phyloP scores from a whole-genome alignment of 2,329 filamentous ascomycete species.

The Exophiala sideris region DNA sequence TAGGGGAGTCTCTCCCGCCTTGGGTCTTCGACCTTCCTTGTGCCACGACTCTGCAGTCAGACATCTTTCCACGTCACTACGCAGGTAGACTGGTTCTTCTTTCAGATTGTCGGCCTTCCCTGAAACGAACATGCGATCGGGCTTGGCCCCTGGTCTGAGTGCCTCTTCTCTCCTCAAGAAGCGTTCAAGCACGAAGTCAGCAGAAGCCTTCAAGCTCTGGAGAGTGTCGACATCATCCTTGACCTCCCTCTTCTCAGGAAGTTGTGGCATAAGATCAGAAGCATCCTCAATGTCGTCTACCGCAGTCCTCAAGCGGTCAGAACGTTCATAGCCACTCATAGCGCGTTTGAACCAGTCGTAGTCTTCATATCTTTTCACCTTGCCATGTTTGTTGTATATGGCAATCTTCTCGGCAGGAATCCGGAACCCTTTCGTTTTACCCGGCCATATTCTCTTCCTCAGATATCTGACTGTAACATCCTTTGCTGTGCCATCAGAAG shows the following conservation, averaged over 20 bases:
- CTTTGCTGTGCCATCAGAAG: constrained; percentile 81
- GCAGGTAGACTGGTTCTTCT: constrained; percentile 75
- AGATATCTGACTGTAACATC: constrained; percentile 92
- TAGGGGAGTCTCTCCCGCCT: constrained; percentile 66
- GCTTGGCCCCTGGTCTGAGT: constrained; percentile 63
- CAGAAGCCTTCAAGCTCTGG: constrained; percentile 81
- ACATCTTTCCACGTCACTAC: constrained; percentile 76
- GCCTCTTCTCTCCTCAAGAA: constrained; percentile 93
- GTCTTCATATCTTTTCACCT: constrained; percentile 70
- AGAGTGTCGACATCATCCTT: constrained; percentile 77
- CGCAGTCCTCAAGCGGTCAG: constrained; percentile 56
- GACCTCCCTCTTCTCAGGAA: constrained; percentile 68
- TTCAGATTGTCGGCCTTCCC: constrained; percentile 70
- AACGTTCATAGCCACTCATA: constrained; percentile 68
- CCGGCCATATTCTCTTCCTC: constrained; percentile 75
- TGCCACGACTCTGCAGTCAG: constrained; percentile 97
- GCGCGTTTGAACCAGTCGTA: constrained; percentile 86
- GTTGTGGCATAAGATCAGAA: constrained; percentile 69
- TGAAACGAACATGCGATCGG: constrained; percentile 71
- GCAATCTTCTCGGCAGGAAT: constrained; percentile 77
- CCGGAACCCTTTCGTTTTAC: constrained; percentile 82
- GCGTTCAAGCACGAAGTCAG: constrained; percentile 78
- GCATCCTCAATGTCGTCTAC: constrained; percentile 76
- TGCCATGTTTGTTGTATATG: constrained; percentile 72
- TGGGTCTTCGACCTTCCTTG: constrained; percentile 82